Conservation (phyloP, 2,329 filamentous ascomycete species). For the Colletotrichum musicola region DNA sequence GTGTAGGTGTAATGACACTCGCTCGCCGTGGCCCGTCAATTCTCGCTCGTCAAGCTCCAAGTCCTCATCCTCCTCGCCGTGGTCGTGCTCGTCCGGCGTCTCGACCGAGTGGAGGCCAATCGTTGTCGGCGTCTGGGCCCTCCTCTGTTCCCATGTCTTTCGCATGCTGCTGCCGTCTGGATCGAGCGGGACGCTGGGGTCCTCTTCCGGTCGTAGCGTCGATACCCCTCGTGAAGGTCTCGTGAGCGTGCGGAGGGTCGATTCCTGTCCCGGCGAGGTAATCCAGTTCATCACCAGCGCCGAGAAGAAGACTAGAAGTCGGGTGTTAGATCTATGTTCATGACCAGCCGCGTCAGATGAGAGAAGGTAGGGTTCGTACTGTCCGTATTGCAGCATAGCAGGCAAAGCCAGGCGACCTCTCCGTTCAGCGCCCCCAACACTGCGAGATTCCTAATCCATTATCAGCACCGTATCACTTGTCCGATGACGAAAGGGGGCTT, state of each 20-base stretch:
- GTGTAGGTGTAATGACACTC: neutral
- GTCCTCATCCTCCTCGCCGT: neutral
- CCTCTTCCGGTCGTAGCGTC: slow-evolving; percentile 18
- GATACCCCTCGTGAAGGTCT: slow-evolving; percentile 16
- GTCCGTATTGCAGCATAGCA: slow-evolving; percentile 31
- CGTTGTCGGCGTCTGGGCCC: slow-evolving; percentile 3
- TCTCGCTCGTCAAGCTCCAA: neutral
- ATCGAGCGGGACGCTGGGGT: slow-evolving; percentile 19
- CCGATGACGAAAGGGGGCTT: neutral
- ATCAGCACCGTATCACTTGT: neutral
- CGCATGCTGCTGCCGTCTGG: slow-evolving; percentile 15
- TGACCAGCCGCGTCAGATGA: neutral
- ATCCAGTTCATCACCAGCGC: slow-evolving; percentile 36
- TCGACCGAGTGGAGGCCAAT: neutral
- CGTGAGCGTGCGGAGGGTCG: slow-evolving; percentile 23
- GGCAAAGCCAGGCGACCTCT: slow-evolving; percentile 30
- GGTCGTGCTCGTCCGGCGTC: neutral
- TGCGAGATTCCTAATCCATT: neutral
- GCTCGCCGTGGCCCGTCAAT: neutral
- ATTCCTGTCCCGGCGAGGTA: slow-evolving; percentile 24
- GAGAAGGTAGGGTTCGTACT: neutral
- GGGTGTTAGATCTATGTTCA: neutral
- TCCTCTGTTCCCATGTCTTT: slow-evolving; percentile 21
- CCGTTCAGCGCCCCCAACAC: slow-evolving; percentile 23
- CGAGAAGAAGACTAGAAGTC: slow-evolving; percentile 15